Base-by-base conservation (phyloP, 1,284 basidiomycete species). In the Cutaneotrichosporon sp. region DNA sequence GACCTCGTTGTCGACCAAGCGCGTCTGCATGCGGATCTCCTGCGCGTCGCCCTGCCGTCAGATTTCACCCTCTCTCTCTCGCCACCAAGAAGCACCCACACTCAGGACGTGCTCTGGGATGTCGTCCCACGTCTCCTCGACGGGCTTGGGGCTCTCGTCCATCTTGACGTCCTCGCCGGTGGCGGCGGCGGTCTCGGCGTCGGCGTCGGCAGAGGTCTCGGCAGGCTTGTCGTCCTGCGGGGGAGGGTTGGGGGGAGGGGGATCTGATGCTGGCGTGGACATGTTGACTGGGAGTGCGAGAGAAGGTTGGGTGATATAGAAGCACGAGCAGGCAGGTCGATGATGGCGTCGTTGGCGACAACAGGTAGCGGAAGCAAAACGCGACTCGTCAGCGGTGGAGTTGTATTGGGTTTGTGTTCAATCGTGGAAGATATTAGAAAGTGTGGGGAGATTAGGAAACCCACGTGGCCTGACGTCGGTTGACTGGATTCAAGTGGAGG, bases 1-100 rank as follows among this genome's bases (percentile, higher is more conserved):
- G 73, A 95, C 87, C 73, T 97, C 94, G 73, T 95, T 97, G 66
- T 97, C 94, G 71, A 97, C 91, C 67, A 97, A 83, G 63, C 92
- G 84, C 81, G 87, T 89, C 79, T 93, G 86, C 62, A 92, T 92
- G 64, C 87, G 78, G 67, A 97, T 90, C 58, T 66, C 64, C 61
- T 66, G 64, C 14, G 46, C 64, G 34, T 66, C 61, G 18, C 55
- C 52, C 64, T 66, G 53, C 2, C 5, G 59, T 67, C 57, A 66
- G 60, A 51, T 36, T 24, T n/a, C n/a, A n/a, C n/a, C n/a, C n/a
- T n/a, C n/a, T n/a, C n/a, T n/a, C n/a, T 42, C 16, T 2, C 22
- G 45, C 45, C 22, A 47, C 45, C 45, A 9, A 25, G 4, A 11
- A 7, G 8, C n/a, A 65, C 77, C 65, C 59, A 79, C 77, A 50